phyloP scores from a whole-genome alignment of 1,284 basidiomycete genomes.

The Rhizoctonia solani region DNA sequence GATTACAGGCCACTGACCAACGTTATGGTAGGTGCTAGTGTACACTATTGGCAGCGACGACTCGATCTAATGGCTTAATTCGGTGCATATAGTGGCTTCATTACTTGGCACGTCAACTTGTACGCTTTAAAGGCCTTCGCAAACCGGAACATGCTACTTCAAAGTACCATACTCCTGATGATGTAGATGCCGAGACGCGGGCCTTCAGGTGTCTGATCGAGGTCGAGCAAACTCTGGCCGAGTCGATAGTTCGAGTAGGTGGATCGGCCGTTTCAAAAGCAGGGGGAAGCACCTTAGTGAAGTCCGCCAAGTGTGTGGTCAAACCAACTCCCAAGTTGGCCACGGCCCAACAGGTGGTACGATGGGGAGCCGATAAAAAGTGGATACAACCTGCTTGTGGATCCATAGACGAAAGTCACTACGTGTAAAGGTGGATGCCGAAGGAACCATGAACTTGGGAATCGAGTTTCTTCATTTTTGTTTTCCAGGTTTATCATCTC shows the following conservation, averaged over 20 bases:
- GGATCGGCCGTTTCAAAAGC: neutral
- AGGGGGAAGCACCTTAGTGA: neutral
- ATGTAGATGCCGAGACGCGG: conserved; percentile 42
- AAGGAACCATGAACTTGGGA: no score
- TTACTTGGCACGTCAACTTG: conserved; percentile 72
- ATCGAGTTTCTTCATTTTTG: no score
- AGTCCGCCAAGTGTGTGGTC: neutral
- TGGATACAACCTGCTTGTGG: conserved; percentile 12
- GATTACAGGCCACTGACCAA: conserved; percentile 81
- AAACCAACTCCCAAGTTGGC: neutral
- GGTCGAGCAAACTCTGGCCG: conserved; percentile 41
- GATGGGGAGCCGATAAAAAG: conserved; percentile 26
- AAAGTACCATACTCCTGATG: conserved; percentile 41
- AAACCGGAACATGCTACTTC: conserved; percentile 44
- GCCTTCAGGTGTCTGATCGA: conserved; percentile 47
- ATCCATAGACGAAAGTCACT: neutral
- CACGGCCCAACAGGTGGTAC: conserved; percentile 8
- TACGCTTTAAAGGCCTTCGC: conserved; percentile 68
- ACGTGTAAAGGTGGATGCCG: neutral
- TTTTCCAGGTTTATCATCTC: no score
- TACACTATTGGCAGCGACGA: neutral
- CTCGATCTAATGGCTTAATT: neutral
- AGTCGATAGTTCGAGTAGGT: neutral
- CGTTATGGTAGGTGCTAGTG: conserved; percentile 69
- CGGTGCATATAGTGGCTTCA: conserved; percentile 74